phyloP scores from a whole-genome alignment of 1,139 yeast species.

The Magnusiomyces tetraspermus region DNA sequence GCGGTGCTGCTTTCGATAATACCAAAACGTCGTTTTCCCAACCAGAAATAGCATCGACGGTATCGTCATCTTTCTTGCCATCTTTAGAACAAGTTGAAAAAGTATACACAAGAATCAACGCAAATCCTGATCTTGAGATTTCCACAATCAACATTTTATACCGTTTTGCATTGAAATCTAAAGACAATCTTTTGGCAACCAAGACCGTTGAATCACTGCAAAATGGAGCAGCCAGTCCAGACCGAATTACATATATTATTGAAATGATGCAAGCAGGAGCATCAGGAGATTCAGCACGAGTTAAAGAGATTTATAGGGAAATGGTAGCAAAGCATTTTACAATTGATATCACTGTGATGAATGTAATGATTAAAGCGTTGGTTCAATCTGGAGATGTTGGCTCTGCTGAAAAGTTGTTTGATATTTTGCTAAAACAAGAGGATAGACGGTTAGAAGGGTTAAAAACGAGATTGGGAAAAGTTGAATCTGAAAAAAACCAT shows the following conservation, averaged over 20 bases:
- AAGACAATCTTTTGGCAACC: conserved; percentile 11
- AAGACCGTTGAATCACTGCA: conserved; percentile 14
- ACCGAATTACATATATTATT: conserved; percentile 19
- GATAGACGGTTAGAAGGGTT: background rate
- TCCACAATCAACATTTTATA: conserved; percentile 18
- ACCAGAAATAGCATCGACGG: background rate
- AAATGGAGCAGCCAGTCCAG: conserved; percentile 15
- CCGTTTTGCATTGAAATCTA: conserved; percentile 15
- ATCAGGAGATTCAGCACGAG: conserved; percentile 15
- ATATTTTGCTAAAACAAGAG: conserved; percentile 6
- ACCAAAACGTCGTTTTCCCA: background rate
- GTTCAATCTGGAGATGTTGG: conserved; percentile 13
- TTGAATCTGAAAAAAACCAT: background rate
- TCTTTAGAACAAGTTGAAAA: background rate
- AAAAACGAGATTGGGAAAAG: background rate
- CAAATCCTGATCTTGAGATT: conserved; percentile 10
- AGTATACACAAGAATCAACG: conserved; percentile 11
- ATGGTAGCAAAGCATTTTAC: conserved; percentile 10
- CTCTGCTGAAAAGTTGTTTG: conserved; percentile 14
- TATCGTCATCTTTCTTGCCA: background rate
- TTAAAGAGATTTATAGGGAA: conserved; percentile 14
- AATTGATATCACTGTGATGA: conserved; percentile 17
- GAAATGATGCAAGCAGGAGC: conserved; percentile 17
- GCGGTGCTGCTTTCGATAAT: background rate
- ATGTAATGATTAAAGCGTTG: conserved; percentile 15